Base-by-base conservation (phyloP, 768 basidiomycete genomes). In the Grammothele lineata region DNA sequence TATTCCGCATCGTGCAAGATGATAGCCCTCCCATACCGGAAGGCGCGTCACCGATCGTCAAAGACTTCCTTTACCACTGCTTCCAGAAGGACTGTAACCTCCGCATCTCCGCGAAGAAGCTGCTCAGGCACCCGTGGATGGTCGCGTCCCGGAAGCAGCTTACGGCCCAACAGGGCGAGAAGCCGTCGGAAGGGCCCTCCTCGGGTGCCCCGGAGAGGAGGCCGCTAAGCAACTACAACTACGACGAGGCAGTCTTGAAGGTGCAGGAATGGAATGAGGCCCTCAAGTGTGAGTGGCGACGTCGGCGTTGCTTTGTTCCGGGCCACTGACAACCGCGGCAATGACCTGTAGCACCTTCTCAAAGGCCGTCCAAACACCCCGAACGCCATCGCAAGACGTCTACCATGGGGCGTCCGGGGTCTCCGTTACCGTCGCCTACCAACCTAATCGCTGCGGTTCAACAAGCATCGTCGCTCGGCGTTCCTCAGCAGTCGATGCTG, bases 221-320 rank as follows among this genome's bases (percentile, higher is more conserved):
- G n/a, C 81, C 84, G 11, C 48, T 71, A 40, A 83, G 82, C 59
- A 92, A 89, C 59, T 91, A 88, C 62, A 90, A 90, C 60, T 96
- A 86, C 58, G 92, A 98, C 54, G 91, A 97, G 59, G 92, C 89
- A 17, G 90, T 99, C 26, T 73, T 92, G 56, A 84, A 90, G 63
- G 95, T 99, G 21, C 95, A 97, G 65, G 92, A 97, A 66, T 99
- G 95, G 94, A 99, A 99, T 59, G 91, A 97, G 64, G 95, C 94
- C 0, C 70, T 98, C 48, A 92, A 90, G 67, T 92, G 91, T 93
- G 63, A 58, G 71, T 58, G 4, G 38, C 24, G 15, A 39, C 5
- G 5, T 3, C 1, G 4, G 15, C 17, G 3, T 37, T 55, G 42
- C 10, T 36, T 43, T 30, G 21, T 43, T 11, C 19, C 7, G n/a